A percentile compares a stretch with the other conserved stretches of the same genome.
Conservation (phyloP, 352 stramenopile genomes). For the Phytophthora cactorum region DNA sequence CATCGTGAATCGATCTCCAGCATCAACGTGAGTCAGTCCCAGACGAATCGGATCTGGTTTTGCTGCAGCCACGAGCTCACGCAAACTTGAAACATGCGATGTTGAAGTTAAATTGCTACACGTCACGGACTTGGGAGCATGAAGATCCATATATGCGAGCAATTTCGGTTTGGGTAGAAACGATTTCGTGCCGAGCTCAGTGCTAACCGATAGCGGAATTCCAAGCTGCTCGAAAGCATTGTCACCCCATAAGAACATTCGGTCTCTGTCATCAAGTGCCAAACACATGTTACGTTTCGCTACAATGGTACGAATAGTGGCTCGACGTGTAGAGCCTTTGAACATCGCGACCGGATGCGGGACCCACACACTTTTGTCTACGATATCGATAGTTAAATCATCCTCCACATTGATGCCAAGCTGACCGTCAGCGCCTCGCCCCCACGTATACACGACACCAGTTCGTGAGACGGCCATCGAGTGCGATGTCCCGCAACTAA, state of each 20-base stretch:
- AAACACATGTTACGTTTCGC: constrained; percentile 39
- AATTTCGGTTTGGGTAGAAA: constrained; percentile 40
- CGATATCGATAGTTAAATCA: constrained; percentile 2
- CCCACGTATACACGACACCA: constrained; percentile 69
- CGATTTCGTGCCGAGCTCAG: constrained; percentile 12
- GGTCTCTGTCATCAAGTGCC: constrained; percentile 53
- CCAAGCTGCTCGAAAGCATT: constrained; percentile 52
- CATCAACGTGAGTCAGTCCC: constrained; percentile 42
- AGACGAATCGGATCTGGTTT: constrained; percentile 36
- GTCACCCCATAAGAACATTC: constrained; percentile 61
- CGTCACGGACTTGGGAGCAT: constrained; percentile 10
- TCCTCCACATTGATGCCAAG: constrained; percentile 37
- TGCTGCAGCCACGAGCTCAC: constrained; percentile 35
- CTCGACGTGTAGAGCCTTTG: constrained; percentile 31
- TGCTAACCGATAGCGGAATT: constrained; percentile 8
- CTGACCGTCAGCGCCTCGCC: constrained; percentile 54
- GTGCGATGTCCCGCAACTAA: constrained; percentile 52
- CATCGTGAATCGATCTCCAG: constrained; percentile 28
- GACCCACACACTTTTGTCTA: constrained; percentile 15
- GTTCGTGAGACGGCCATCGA: constrained; percentile 53
- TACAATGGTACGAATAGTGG: constrained; percentile 42
- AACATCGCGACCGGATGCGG: constrained; percentile 26
- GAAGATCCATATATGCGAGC: constrained; percentile 55
- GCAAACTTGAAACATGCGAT: constrained; percentile 37
- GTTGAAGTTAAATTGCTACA: not conserved